Evolutionary conservation across 805 yeast genomes (phyloP).

Genomic region (Geotrichum ghanense): DNA sequence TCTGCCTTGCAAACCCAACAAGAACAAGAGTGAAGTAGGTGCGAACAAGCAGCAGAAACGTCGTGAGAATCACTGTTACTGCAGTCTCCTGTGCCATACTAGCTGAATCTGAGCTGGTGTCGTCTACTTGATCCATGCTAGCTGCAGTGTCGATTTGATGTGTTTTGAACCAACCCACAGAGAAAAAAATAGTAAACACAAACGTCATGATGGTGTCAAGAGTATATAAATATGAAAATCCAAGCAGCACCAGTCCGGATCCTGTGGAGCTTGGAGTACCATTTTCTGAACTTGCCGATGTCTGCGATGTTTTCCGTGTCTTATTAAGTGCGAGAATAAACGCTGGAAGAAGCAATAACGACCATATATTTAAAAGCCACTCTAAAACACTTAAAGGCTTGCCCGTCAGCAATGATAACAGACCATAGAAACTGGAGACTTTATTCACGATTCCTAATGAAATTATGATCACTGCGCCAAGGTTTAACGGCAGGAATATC

Average conservation of each 20-base stretch:
- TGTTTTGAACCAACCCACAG: constrained; percentile 56
- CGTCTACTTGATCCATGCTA: constrained; percentile 7
- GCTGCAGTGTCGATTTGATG: constrained; percentile 15
- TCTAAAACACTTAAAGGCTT: constrained; percentile 77
- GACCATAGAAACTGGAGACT: constrained; percentile 80
- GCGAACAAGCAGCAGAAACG: constrained; percentile 35
- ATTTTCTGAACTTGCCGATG: not conserved
- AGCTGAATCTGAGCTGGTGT: constrained; percentile 9
- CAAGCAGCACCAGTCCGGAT: constrained; percentile 47
- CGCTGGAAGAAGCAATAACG: constrained; percentile 51
- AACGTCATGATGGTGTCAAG: constrained; percentile 58
- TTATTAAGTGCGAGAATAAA: constrained; percentile 43
- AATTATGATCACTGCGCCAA: constrained; percentile 76
- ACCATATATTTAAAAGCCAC: constrained; percentile 64
- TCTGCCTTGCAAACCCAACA: constrained; percentile 42
- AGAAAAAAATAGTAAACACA: constrained; percentile 63
- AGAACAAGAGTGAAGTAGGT: constrained; percentile 45
- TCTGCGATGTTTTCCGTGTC: not conserved
- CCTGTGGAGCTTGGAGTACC: constrained; percentile 36
- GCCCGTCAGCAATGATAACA: constrained; percentile 73
- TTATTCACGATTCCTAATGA: constrained; percentile 74
- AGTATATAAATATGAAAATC: constrained; percentile 50
- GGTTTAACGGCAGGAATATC: constrained; percentile 63
- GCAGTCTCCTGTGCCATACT: constrained; percentile 24
- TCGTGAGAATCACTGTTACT: constrained; percentile 39